phyloP scores from a whole-genome alignment of 768 basidiomycete genomes.

The Rhodotorula diobovata region DNA sequence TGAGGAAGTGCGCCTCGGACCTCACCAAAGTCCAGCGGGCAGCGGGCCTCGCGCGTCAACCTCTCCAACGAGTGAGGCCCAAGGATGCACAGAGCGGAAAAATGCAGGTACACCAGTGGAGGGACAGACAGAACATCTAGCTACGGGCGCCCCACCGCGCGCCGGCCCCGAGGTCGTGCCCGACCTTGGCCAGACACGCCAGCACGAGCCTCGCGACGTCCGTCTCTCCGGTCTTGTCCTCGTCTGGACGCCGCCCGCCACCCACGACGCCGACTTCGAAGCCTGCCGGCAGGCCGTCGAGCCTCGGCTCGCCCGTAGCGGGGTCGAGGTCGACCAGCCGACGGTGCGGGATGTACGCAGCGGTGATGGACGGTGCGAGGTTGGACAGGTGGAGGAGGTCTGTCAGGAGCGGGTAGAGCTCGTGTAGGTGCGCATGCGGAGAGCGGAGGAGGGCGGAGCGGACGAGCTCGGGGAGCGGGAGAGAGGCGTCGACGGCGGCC shows the following conservation, averaged over 20 bases:
- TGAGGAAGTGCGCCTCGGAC: no score
- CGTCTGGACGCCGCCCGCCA: neutral
- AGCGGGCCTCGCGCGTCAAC: no score
- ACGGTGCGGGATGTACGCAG: constrained; percentile 16
- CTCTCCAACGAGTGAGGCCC: no score
- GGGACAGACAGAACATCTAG: neutral
- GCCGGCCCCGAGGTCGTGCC: constrained; percentile 12
- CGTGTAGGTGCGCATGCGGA: constrained; percentile 75
- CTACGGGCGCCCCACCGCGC: neutral
- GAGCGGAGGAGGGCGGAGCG: constrained; percentile 71
- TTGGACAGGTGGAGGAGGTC: constrained; percentile 16
- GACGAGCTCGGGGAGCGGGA: constrained; percentile 58
- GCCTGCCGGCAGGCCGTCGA: constrained; percentile 23
- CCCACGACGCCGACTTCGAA: neutral
- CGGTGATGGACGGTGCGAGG: neutral
- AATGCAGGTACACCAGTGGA: neutral
- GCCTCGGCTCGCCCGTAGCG: neutral
- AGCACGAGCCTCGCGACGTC: constrained; percentile 4
- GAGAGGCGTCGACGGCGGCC: constrained; percentile 51
- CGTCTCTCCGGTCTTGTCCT: neutral
- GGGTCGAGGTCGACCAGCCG: neutral
- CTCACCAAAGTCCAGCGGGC: no score
- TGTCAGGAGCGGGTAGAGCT: constrained; percentile 63
- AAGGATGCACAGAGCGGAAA: no score
- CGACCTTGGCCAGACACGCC: neutral